Conservation (phyloP, 805 yeast genomes). For the Grigorovia yakushimaensis region DNA sequence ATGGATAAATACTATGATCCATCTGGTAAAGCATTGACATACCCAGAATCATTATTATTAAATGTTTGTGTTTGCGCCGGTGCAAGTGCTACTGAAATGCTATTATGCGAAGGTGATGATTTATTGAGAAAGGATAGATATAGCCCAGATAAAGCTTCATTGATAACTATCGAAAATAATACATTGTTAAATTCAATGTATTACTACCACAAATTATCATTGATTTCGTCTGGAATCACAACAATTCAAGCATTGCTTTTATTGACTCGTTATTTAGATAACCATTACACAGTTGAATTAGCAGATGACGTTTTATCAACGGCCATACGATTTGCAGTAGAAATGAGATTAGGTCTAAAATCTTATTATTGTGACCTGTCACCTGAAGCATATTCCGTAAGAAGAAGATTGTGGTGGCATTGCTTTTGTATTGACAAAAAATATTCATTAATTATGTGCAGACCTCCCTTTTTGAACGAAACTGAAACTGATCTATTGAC, state of each 20-base stretch:
- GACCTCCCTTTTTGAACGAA: slow-evolving; percentile 16
- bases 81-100: slow-evolving; percentile 12
- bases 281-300: slow-evolving; percentile 32
- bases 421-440: slow-evolving; percentile 25
- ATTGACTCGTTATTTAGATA: slow-evolving; percentile 32
- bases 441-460: slow-evolving; percentile 14
- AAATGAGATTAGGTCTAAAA: slow-evolving; percentile 42
- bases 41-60: slow-evolving; percentile 20
- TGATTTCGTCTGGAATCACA: slow-evolving; percentile 41
- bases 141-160: slow-evolving; percentile 15
- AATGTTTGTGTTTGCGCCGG: slow-evolving; percentile 18
- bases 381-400: slow-evolving; percentile 29
- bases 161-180: slow-evolving; percentile 22
- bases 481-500: slow-evolving; percentile 16
- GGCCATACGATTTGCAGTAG: slow-evolving; percentile 45
- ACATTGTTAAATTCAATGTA: slow-evolving; percentile 35
- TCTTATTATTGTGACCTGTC: slow-evolving; percentile 35
- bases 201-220: slow-evolving; percentile 43
- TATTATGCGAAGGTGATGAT: slow-evolving; percentile 9
- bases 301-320: slow-evolving; percentile 35
- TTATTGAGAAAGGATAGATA: slow-evolving; percentile 15
- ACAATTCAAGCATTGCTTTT: slow-evolving; percentile 45
- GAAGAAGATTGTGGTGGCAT: slow-evolving; percentile 40
- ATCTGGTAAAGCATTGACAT: slow-evolving; percentile 9
- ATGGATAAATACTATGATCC: slow-evolving; percentile 15